Base-by-base conservation (phyloP, 352 stramenopile genomes). In the Phytophthora citrophthora region DNA sequence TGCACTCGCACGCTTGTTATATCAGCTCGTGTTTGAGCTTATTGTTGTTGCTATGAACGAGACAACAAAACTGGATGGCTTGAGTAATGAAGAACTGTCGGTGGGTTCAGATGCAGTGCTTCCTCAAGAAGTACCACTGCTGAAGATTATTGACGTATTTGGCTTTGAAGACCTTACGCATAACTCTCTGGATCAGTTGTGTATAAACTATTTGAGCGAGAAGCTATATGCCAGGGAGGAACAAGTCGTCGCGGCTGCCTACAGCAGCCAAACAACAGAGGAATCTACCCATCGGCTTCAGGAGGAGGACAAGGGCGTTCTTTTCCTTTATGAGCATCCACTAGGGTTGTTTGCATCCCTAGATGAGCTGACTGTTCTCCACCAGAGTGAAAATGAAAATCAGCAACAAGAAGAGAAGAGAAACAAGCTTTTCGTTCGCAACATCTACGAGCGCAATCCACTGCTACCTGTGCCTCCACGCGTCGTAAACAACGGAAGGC, bases 191-290 rank as follows among this genome's bases (percentile, higher is more conserved):
- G 85, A 89, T 69, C 85, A 94, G 48, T 70, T 94, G 0, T 92
- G 83, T 44, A 90, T 94, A 54, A 94, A 94, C 51, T 94, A 90
- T 61, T 54, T 90, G 60, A 92, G 76, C n/a, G 85, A 94, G 27
- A 94, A 92, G 44, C 71, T 94, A 9, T 84, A 84, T 18, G 61
- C 57, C 5, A 77, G 67, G 10, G 80, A 91, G 36, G 70, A 75
- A 26, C 61, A 78, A 65, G 43, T 72, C 6, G 10, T 78, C 18
- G 23, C 43, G 31, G 50, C 52, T 40, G 56, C 53, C 1, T 72
- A 70, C 43, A 45, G 4, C 15, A 45, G 31, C n/a, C 20, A 44
- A 36, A 11, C 29, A 13, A 34, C 26, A 5, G 9, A 10, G 39
- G n/a, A 24, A 15, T 55, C 44, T 57, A 23, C n/a, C 7, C 16